A percentile compares a stretch with the other conserved stretches of the same genome.
These are phyloP conservation scores for Macrocybe gigantea DNA, from an alignment of 768 basidiomycete species.

Conservation along the genomic window DNA sequence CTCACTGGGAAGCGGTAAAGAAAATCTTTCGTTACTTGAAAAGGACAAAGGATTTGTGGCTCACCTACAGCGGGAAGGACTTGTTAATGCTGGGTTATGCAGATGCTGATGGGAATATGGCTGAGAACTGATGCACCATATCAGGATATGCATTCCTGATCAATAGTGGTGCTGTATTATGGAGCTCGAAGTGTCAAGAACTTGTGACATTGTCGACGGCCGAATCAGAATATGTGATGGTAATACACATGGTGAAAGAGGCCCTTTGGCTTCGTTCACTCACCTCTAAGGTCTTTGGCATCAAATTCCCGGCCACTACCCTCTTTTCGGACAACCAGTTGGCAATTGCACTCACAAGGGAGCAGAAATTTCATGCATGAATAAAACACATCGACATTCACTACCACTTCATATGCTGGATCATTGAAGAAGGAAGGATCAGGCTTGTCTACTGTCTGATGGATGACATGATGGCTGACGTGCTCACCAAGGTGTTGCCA, in stretches of 20 bases:
- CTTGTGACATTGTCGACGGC: conserved; percentile 19
- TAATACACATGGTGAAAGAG: conserved; percentile 7
- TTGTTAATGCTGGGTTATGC: conserved; percentile 13
- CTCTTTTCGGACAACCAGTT: conserved; percentile 6
- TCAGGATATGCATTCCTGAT: conserved; percentile 25
- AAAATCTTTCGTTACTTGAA: conserved; percentile 3
- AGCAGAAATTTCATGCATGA: conserved; percentile 1
- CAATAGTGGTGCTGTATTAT: conserved; percentile 23
- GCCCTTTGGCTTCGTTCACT: conserved; percentile 14
- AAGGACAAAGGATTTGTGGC: neutral
- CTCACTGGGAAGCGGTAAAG: conserved; percentile 6
- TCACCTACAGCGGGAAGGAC: conserved; percentile 4
- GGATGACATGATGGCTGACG: conserved; percentile 18
- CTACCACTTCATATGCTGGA: conserved; percentile 14
- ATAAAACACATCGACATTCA: conserved; percentile 12
- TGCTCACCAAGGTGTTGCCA: conserved; percentile 19
- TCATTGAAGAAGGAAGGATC: conserved; percentile 14
- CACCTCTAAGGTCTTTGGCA: conserved; percentile 14
- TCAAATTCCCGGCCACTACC: conserved; percentile 16
- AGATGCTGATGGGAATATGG: conserved; percentile 16
- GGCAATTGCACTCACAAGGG: conserved; percentile 3
- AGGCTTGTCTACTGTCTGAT: conserved; percentile 19
- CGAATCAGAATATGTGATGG: conserved; percentile 13
- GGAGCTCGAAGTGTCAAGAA: conserved; percentile 26
- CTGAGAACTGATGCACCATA: conserved; percentile 20